These are phyloP conservation scores for Cenchrus fungigraminus DNA, from an alignment of 176 grass and related monocot genomes.

Conservation along the genomic window DNA sequence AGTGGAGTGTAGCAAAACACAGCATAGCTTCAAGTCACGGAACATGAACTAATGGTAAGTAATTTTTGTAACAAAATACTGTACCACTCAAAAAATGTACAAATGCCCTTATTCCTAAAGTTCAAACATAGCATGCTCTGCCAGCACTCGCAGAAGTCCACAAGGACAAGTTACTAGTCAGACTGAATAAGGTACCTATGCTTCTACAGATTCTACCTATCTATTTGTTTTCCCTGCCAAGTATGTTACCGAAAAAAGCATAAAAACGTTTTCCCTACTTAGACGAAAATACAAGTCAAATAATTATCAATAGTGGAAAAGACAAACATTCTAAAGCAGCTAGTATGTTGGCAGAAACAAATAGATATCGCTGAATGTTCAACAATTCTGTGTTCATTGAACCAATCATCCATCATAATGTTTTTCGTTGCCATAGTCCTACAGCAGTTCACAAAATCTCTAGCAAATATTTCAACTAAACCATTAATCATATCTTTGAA, in stretches of 20 bases:
- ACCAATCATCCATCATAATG: conserved; percentile 6
- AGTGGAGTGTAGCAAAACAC: background rate
- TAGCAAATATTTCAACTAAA: background rate
- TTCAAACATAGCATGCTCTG: background rate
- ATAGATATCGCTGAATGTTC: background rate
- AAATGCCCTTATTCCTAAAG: background rate
- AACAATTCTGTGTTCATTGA: background rate
- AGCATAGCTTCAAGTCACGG: background rate
- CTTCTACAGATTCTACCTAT: background rate
- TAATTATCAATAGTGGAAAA: background rate
- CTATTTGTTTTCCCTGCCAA: background rate
- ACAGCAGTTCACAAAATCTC: background rate
- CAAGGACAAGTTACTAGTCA: background rate
- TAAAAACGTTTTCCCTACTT: background rate
- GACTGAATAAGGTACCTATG: background rate
- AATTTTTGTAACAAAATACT: background rate
- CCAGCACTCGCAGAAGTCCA: background rate
- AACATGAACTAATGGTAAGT: conserved; percentile 10
- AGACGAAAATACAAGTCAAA: background rate
- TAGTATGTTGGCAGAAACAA: conserved; percentile 2
- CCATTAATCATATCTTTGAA: background rate
- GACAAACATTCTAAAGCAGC: background rate
- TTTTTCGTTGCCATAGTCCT: background rate
- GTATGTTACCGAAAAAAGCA: background rate
- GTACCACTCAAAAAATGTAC: background rate